Evolutionary conservation across 805 yeast species (phyloP).

Genomic region (Metschnikowia lunata): DNA sequence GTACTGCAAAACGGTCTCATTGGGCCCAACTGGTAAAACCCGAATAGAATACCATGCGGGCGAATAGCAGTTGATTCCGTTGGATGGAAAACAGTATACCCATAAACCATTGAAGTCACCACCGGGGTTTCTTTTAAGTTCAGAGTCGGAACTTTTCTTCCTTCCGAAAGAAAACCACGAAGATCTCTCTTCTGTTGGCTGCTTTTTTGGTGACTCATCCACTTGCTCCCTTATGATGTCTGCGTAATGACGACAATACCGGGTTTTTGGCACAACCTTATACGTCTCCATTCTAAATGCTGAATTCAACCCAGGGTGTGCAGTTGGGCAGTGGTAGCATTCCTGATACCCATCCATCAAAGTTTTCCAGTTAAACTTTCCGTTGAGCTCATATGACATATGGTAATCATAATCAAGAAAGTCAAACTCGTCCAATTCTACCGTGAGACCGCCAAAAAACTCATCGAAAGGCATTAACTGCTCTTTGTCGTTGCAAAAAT

Average conservation of each 20-base stretch:
- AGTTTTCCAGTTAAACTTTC: conserved; percentile 63
- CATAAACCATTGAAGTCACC: conserved; percentile 61
- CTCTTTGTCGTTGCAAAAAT: conserved; percentile 43
- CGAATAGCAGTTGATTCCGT: conserved; percentile 60
- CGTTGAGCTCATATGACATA: conserved; percentile 61
- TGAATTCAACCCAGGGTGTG: conserved; percentile 55
- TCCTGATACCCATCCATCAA: conserved; percentile 67
- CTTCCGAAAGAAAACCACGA: conserved; percentile 53
- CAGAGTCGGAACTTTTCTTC: conserved; percentile 20
- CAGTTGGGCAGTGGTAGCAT: conserved; percentile 66
- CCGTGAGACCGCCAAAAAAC: conserved; percentile 48
- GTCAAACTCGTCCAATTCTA: conserved; percentile 54
- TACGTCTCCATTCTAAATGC: conserved; percentile 64
- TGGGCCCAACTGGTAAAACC: conserved; percentile 51
- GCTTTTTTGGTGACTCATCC: conserved; percentile 7
- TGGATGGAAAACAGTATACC: conserved; percentile 58
- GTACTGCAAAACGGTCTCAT: conserved; percentile 54
- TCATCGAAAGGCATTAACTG: conserved; percentile 46
- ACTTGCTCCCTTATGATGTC: conserved; percentile 39
- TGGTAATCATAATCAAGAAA: conserved; percentile 59
- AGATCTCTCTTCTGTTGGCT: conserved; percentile 21
- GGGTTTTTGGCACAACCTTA: conserved; percentile 54
- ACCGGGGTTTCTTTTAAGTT: conserved; percentile 47
- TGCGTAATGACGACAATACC: conserved; percentile 61
- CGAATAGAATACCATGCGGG: conserved; percentile 65